A percentile compares a stretch with the other conserved stretches of the same genome.
Evolutionary conservation across 164 flowering plant genomes (phyloP).

Genomic region (Brasenia schreberi): DNA sequence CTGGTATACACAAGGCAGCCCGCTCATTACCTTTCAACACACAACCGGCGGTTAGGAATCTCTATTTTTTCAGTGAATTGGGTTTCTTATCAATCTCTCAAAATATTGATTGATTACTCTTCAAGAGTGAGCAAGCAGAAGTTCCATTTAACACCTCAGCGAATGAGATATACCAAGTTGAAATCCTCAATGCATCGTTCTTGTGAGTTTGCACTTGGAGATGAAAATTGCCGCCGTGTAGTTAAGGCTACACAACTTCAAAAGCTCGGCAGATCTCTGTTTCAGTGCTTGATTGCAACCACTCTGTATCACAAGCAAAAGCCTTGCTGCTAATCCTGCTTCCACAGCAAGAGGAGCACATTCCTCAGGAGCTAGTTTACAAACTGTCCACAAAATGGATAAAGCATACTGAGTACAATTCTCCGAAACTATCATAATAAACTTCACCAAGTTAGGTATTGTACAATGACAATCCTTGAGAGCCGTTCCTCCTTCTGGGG

Average conservation of each 20-base stretch:
- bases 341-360: constrained; percentile 66
- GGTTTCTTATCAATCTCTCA: background rate
- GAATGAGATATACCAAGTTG: background rate
- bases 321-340: constrained; percentile 81
- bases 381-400: constrained; percentile 71
- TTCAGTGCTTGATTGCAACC: constrained; percentile 67
- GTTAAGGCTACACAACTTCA: constrained; percentile 77
- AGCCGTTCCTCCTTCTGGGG: constrained; percentile 51
- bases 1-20: no score
- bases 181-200: constrained; percentile 49
- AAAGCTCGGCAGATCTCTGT: constrained; percentile 68
- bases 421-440: constrained; percentile 73
- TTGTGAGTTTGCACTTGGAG: constrained; percentile 92
- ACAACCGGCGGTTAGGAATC: no score
- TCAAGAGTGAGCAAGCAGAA: background rate
- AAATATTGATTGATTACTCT: background rate
- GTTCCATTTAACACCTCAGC: background rate
- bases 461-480: constrained; percentile 50
- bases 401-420: constrained; percentile 60
- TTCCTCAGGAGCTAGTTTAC: constrained; percentile 64
- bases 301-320: constrained; percentile 83
- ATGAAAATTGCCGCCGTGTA: constrained; percentile 67
- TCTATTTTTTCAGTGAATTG: background rate
- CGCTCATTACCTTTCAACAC: no score
- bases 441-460: constrained; percentile 53